These are phyloP conservation scores for Xylariaceae sp. DNA, from an alignment of 2,329 filamentous ascomycete genomes.

Conservation along the genomic window DNA sequence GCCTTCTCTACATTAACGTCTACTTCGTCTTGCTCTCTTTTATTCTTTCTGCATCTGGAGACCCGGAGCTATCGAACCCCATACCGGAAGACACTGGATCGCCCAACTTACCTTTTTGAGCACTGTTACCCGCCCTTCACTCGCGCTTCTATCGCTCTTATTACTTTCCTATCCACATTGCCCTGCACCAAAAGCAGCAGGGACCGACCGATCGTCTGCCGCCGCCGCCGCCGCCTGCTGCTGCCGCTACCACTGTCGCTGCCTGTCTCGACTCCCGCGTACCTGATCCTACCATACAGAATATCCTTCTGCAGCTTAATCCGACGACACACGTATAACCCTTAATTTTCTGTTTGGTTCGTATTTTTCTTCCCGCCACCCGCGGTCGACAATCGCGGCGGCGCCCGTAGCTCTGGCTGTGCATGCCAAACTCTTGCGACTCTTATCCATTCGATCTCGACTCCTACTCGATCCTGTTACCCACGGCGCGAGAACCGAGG, in stretches of 20 bases:
- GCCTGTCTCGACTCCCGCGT: slow-evolving; percentile 17
- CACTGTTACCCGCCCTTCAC: too few species aligned
- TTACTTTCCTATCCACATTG: background rate
- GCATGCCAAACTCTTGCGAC: slow-evolving; percentile 3
- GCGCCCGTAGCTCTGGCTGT: background rate
- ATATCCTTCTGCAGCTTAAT: slow-evolving; percentile 15
- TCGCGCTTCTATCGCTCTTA: too few species aligned
- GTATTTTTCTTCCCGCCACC: background rate
- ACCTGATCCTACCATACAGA: background rate
- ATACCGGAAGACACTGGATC: too few species aligned
- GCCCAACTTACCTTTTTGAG: too few species aligned
- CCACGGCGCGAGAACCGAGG: slow-evolving; percentile 17
- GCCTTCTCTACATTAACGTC: too few species aligned
- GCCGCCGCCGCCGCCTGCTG: slow-evolving; percentile 16
- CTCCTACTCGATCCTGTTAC: slow-evolving; percentile 9
- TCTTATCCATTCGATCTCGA: background rate
- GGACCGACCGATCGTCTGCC: slow-evolving; percentile 22
- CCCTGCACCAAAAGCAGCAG: background rate
- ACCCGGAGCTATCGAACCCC: too few species aligned
- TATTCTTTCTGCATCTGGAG: too few species aligned
- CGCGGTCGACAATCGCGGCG: too few species aligned
- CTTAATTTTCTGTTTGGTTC: background rate
- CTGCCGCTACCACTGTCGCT: slow-evolving; percentile 13
- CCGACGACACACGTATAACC: slow-evolving; percentile 11
- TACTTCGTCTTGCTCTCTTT: too few species aligned